phyloP scores from a whole-genome alignment of 192 early-diverging fungal species.

The Podila epigama region DNA sequence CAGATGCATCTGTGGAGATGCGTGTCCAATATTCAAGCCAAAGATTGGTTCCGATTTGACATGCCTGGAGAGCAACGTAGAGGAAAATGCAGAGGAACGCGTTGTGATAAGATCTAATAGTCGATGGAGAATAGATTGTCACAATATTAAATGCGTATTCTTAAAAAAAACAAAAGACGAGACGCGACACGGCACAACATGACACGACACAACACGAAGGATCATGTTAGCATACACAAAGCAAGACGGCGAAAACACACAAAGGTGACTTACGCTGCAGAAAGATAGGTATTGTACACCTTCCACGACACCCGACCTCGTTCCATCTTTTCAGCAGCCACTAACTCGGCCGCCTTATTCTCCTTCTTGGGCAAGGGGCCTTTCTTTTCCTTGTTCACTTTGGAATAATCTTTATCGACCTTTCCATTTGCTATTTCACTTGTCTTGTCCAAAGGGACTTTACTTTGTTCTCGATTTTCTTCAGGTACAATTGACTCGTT shows the following conservation, averaged over 20 bases:
- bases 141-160: too few relatives aligned
- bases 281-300: slow-evolving; percentile 79
- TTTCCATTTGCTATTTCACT: slow-evolving; percentile 8
- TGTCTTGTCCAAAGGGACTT: not conserved
- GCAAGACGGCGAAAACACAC: not conserved
- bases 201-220: too few relatives aligned
- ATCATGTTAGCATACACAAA: not conserved
- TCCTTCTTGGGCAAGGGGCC: slow-evolving; percentile 13
- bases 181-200: too few relatives aligned
- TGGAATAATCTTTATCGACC: slow-evolving; percentile 1
- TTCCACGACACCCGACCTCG: slow-evolving; percentile 78
- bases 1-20: not conserved
- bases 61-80: slow-evolving; percentile 57
- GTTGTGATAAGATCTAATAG: slow-evolving; percentile 51
- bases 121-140: too few relatives aligned
- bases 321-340: slow-evolving; percentile 80
- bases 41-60: slow-evolving; percentile 66
- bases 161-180: too few relatives aligned
- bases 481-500: slow-evolving; percentile 22
- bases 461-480: slow-evolving; percentile 15
- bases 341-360: slow-evolving; percentile 58
- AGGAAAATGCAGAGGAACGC: slow-evolving; percentile 63
- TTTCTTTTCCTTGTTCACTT: slow-evolving; percentile 21
- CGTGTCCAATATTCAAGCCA: slow-evolving; percentile 58
- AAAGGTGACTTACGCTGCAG: slow-evolving; percentile 66